Base-by-base conservation (phyloP, 495 filamentous ascomycete genomes). In the Aspergillus diversus region DNA sequence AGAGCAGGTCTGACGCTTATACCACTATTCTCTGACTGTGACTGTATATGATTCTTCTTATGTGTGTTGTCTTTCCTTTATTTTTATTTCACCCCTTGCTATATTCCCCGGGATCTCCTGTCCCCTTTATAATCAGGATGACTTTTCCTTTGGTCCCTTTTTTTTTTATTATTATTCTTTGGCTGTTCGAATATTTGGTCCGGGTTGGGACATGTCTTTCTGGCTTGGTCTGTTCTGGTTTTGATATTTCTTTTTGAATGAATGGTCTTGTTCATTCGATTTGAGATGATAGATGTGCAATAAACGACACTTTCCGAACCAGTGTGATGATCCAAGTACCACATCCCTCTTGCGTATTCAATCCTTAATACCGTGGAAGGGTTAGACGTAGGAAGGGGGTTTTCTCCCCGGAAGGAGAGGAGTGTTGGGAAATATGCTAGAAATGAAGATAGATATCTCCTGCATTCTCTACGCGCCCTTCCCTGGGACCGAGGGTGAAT, bases 41-140 rank as follows among this genome's bases (percentile, higher is more conserved):
- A 64, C 61, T 67, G 57, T 67, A 68, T 67, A 64, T 67, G 65
- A 65, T 61, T 66, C 21, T 61, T 34, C 55, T 48, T 61, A 58
- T 60, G 60, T 63, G 34, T 65, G 51, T 58, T 47, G 37, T 33
- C 49, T 47, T 61, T 51, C 31, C 21, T 43, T 33, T 33, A 5
- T 48, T 59, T 35, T 63, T 52, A 15, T 59, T 68, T 46, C 35
- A 16, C 43, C 21, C 21, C 35, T 55, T 54, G 53, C 42, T 56
- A 55, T 63, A 59, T 64, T 63, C 56, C 64, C 59, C 66, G 50
- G 55, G 47, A 27, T 55, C 49, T 62, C 31, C 50, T 60, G 46
- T 61, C 55, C 56, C 50, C 11, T 49, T 52, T 21, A 17, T 33
- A 57, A 15, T 31, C 55, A 42, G 55, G 46, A 37, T 60, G 57